Conservation (phyloP, 2,329 filamentous ascomycete genomes). For the Aspergillus bombycis region DNA sequence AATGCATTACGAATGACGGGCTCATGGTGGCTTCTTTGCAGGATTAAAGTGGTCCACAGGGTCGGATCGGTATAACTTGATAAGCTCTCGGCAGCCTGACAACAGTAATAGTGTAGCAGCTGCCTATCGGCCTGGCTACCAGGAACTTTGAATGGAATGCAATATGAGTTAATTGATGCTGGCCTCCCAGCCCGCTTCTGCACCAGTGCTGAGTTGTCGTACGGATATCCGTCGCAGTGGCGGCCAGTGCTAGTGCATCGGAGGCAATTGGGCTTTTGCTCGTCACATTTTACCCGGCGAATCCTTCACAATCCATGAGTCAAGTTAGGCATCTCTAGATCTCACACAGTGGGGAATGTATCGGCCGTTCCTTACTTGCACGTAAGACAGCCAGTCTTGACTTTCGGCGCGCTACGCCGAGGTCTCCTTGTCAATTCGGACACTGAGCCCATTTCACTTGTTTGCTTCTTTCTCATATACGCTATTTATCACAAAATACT, state of each 20-base stretch:
- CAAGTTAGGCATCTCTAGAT: neutral
- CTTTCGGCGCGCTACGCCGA: constrained; percentile 21
- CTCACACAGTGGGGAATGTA: neutral
- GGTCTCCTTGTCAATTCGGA: neutral
- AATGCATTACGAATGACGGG: constrained; percentile 27
- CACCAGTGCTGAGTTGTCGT: neutral
- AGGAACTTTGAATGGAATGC: constrained; percentile 28
- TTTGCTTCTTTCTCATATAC: neutral
- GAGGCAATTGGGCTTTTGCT: constrained; percentile 27
- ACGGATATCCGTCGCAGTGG: constrained; percentile 26
- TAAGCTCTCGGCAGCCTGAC: constrained; percentile 20
- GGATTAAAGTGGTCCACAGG: constrained; percentile 23
- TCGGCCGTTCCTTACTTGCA: constrained; percentile 18
- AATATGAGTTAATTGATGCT: constrained; percentile 20
- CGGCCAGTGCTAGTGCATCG: constrained; percentile 27
- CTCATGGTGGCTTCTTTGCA: constrained; percentile 26
- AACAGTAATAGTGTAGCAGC: constrained; percentile 28
- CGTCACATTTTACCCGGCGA: constrained; percentile 32
- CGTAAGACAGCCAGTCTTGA: constrained; percentile 20
- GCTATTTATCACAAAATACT: neutral
- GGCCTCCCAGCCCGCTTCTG: neutral
- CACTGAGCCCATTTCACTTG: neutral
- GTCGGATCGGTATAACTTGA: constrained; percentile 24
- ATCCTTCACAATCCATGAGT: constrained; percentile 12
- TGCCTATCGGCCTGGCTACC: constrained; percentile 28